phyloP scores from a whole-genome alignment of 2,329 filamentous ascomycete species.

The Penicillium brevicompactum region DNA sequence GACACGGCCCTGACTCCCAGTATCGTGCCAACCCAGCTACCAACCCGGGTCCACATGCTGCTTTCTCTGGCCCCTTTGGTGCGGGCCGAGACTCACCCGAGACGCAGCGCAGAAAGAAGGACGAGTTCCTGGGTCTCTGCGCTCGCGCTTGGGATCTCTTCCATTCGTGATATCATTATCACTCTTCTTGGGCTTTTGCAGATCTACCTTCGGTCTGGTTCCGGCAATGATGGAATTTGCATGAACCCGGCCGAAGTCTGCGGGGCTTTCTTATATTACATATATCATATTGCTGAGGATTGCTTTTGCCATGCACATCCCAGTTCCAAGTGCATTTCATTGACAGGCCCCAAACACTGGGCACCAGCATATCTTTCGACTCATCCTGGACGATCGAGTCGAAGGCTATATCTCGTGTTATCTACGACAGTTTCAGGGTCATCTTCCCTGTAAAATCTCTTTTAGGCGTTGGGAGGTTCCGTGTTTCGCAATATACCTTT shows the following conservation, averaged over 20 bases:
- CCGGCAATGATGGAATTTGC: conserved; percentile 11
- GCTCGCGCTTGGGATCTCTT: conserved; percentile 95
- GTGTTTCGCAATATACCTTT: conserved; percentile 26
- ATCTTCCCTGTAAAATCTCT: conserved; percentile 5
- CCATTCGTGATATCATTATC: conserved; percentile 68
- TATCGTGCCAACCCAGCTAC: conserved; percentile 41
- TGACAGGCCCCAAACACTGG: conserved; percentile 2
- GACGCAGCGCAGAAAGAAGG: conserved; percentile 81
- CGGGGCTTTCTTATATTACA: neutral
- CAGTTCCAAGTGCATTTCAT: neutral
- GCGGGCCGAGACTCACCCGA: conserved; percentile 82
- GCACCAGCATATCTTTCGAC: neutral
- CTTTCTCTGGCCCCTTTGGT: conserved; percentile 71
- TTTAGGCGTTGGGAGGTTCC: conserved; percentile 13
- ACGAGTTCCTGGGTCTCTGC: conserved; percentile 86
- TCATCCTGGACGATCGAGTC: conserved; percentile 18
- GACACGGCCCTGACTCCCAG: conserved; percentile 64
- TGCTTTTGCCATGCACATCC: neutral
- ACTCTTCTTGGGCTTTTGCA: neutral
- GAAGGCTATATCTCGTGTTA: conserved; percentile 19
- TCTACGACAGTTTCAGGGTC: conserved; percentile 18
- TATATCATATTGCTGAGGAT: neutral
- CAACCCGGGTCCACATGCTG: conserved; percentile 25
- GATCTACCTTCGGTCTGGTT: neutral
- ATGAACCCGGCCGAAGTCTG: neutral